Base-by-base conservation (phyloP, 2,329 filamentous ascomycete genomes). In the Aspergillus sp. region DNA sequence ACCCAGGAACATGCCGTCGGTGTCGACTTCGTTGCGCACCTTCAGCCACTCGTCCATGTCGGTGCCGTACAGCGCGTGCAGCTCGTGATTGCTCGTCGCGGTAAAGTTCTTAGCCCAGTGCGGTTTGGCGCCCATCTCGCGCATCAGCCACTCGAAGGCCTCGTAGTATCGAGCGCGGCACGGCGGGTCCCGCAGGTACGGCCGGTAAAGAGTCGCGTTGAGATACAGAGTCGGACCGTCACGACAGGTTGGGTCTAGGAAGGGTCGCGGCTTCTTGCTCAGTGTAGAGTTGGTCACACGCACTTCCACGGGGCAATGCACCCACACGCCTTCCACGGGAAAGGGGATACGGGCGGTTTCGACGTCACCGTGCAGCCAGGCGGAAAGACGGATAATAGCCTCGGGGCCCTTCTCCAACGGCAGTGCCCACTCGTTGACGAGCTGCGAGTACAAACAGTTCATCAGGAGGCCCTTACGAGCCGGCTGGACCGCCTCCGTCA, bases 401-500 rank as follows among this genome's bases (percentile, higher is more conserved):
- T 96, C 90, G 9, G 91, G 91, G 0, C 93, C 93, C 55, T 85
- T 85, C 52, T 81, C 74, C 1, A 98, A 76, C 1, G 93, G 91
- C 5, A 98, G 78, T 0, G 91, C 91, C 93, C 93, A 98, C 66
- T 98, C 93, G 66, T 98, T 96, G 54, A 98, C 93, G 59, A 88
- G 95, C 63, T 98, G 93, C n/a, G 86, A 91, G 73, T 96, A 98
- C 4, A 97, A 79, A 61, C 93, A 98, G 72, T 98, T 93, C 86
- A 98, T 91, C 44, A 96, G 76, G 41, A 97, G 78, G 8, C 89
- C 91, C 53, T 84, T 74, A 49, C 85, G 81, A 52, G 85, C 86
- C 26, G 85, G 82, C 67, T 96, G 86, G 12, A 96, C 80, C 4
- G 85, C 91, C n/a, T 77, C 75, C 36, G 81, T 85, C 44, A 77